A percentile compares a stretch with the other conserved stretches of the same genome.
These are phyloP conservation scores for Lenzites betulinus DNA, from an alignment of 768 basidiomycete species.

Conservation along the genomic window DNA sequence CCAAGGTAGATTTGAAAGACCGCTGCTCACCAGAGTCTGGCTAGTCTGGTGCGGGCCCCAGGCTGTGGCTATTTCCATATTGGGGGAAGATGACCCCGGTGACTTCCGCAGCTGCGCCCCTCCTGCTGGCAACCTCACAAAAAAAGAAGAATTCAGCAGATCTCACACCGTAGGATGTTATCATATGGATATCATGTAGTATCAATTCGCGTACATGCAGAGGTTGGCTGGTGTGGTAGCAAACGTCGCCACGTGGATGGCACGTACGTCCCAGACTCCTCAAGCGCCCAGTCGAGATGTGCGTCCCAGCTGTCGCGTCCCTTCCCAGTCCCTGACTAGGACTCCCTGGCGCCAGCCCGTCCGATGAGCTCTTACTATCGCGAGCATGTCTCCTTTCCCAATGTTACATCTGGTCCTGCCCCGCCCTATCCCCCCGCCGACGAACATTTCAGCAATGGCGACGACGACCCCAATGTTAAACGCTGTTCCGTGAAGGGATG, in stretches of 20 bases:
- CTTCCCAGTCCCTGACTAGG: slow-evolving; percentile 8
- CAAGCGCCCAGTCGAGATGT: background rate
- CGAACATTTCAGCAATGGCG: background rate
- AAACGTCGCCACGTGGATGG: slow-evolving; percentile 16
- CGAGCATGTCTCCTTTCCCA: slow-evolving; percentile 21
- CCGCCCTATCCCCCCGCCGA: slow-evolving; percentile 9
- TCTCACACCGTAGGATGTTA: too few relatives aligned
- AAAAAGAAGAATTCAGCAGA: too few relatives aligned
- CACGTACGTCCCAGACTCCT: slow-evolving; percentile 7
- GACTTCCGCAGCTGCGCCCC: too few relatives aligned
- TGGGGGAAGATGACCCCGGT: too few relatives aligned
- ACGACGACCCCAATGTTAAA: slow-evolving; percentile 1
- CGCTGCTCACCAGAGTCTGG: too few relatives aligned
- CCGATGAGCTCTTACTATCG: slow-evolving; percentile 25
- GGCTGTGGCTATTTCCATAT: too few relatives aligned
- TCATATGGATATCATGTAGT: too few relatives aligned
- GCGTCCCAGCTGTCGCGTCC: slow-evolving; percentile 1
- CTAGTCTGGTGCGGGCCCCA: too few relatives aligned
- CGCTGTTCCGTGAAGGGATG: slow-evolving; percentile 51
- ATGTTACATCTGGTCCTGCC: slow-evolving; percentile 10
- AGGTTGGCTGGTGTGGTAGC: background rate
- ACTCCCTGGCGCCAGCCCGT: background rate
- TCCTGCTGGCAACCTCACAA: too few relatives aligned
- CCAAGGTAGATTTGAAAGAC: too few relatives aligned
- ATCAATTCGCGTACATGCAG: too few relatives aligned